A percentile compares a stretch with the other conserved stretches of the same genome.
These are phyloP conservation scores for Aspergillus thermomutatus DNA, from an alignment of 2,329 filamentous ascomycete genomes.

Conservation along the genomic window DNA sequence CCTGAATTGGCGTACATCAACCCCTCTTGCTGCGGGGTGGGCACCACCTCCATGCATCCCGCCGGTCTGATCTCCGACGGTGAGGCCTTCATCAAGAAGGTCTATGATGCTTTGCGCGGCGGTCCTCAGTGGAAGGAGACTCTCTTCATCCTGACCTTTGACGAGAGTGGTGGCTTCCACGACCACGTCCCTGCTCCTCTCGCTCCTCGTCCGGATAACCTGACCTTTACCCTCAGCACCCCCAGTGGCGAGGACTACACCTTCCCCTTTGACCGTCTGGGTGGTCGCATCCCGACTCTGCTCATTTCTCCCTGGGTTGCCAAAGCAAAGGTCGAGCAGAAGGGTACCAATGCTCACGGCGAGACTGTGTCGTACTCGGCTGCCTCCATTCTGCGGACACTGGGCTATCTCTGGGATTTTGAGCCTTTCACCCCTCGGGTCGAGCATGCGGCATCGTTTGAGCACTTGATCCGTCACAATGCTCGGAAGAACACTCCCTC, in stretches of 20 bases:
- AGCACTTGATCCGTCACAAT: constrained; percentile 23
- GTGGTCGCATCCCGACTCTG: constrained; percentile 28
- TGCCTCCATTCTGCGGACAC: constrained; percentile 26
- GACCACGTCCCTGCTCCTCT: constrained; percentile 37
- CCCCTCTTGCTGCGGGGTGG: constrained; percentile 39
- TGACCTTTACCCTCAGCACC: constrained; percentile 32
- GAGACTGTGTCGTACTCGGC: constrained; percentile 26
- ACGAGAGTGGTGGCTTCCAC: constrained; percentile 38
- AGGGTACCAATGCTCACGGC: constrained; percentile 22
- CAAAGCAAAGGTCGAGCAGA: constrained; percentile 30
- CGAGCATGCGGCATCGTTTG: constrained; percentile 25
- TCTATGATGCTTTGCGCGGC: constrained; percentile 36
- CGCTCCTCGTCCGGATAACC: constrained; percentile 31
- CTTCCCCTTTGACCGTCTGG: constrained; percentile 27
- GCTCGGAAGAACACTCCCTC: constrained; percentile 21
- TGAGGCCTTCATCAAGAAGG: constrained; percentile 33
- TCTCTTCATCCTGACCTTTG: constrained; percentile 37
- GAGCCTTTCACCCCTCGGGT: constrained; percentile 30
- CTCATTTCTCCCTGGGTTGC: constrained; percentile 30
- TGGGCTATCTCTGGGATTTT: constrained; percentile 36
- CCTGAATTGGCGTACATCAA: constrained; percentile 36
- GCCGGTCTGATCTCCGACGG: constrained; percentile 34
- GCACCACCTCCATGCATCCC: constrained; percentile 37
- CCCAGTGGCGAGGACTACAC: constrained; percentile 25
- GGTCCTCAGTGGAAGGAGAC: constrained; percentile 35